Conservation (phyloP, 805 yeast genomes). For the Yamadazyma laniorum region DNA sequence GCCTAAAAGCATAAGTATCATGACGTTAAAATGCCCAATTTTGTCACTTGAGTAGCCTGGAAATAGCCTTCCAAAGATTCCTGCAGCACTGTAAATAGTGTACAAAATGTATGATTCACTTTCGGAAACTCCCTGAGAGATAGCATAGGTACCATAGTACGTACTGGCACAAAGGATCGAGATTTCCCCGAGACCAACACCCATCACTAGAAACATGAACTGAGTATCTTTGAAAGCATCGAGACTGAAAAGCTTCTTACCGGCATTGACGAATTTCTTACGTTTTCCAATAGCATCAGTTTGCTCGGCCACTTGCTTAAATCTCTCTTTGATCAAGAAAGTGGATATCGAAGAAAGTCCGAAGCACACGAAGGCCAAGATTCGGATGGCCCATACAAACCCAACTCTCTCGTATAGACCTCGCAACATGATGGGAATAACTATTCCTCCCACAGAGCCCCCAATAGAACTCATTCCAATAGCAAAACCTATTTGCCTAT, state of each 20-base stretch:
- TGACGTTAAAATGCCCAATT: slow-evolving; percentile 57
- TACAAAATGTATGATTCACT: slow-evolving; percentile 43
- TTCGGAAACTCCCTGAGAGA: slow-evolving; percentile 46
- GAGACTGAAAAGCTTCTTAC: slow-evolving; percentile 8
- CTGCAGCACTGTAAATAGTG: slow-evolving; percentile 44
- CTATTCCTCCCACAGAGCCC: slow-evolving; percentile 64
- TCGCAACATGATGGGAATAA: slow-evolving; percentile 55
- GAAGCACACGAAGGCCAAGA: slow-evolving; percentile 37
- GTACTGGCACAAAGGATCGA: slow-evolving; percentile 51
- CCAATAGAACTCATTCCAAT: slow-evolving; percentile 65
- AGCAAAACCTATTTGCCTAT: slow-evolving; percentile 45
- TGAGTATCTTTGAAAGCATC: slow-evolving; percentile 35
- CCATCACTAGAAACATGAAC: slow-evolving; percentile 35
- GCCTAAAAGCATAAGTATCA: slow-evolving; percentile 46
- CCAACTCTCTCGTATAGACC: slow-evolving; percentile 48
- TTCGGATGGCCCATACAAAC: slow-evolving; percentile 58
- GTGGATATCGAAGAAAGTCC: slow-evolving; percentile 25
- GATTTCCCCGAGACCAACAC: slow-evolving; percentile 47
- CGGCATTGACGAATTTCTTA: background rate
- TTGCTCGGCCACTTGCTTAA: slow-evolving; percentile 1
- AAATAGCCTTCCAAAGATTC: slow-evolving; percentile 51
- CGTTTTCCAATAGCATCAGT: background rate
- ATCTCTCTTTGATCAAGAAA: slow-evolving; percentile 28
- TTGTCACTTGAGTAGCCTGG: slow-evolving; percentile 57
- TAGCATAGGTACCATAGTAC: slow-evolving; percentile 58